phyloP scores from a whole-genome alignment of 2,329 filamentous ascomycete genomes.

The Eurotiales sp. region DNA sequence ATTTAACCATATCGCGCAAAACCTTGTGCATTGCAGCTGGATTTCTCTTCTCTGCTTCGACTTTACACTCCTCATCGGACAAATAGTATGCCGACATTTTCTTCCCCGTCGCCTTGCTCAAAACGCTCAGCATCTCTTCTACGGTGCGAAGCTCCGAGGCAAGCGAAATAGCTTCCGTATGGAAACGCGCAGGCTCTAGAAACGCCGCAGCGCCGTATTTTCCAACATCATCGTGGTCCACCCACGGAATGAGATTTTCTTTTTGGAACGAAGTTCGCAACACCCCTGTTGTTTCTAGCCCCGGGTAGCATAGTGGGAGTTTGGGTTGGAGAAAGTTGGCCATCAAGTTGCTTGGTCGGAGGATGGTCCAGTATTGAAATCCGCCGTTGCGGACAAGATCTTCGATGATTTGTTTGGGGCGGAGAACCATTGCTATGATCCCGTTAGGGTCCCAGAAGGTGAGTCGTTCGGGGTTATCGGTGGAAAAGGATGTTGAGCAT shows the following conservation, averaged over 20 bases:
- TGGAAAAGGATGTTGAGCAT: conserved; percentile 26
- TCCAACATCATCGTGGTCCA: conserved; percentile 49
- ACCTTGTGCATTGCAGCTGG: conserved; percentile 38
- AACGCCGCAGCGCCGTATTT: conserved; percentile 44
- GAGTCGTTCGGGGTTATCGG: conserved; percentile 27
- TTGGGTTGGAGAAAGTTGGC: conserved; percentile 47
- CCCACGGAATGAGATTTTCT: conserved; percentile 39
- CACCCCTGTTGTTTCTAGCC: conserved; percentile 35
- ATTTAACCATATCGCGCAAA: conserved; percentile 33
- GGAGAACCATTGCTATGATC: conserved; percentile 29
- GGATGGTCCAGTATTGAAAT: conserved; percentile 46
- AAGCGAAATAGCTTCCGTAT: conserved; percentile 38
- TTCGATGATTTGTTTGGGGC: conserved; percentile 45
- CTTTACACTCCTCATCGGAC: conserved; percentile 40
- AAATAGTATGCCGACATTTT: conserved; percentile 38
- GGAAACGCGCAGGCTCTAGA: conserved; percentile 40
- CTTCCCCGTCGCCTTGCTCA: conserved; percentile 33
- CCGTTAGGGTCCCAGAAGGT: conserved; percentile 23
- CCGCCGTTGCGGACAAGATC: conserved; percentile 31
- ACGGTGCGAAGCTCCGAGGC: conserved; percentile 40
- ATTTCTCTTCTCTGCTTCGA: conserved; percentile 31
- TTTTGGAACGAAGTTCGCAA: conserved; percentile 35
- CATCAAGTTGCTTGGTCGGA: conserved; percentile 53
- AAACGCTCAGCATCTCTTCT: conserved; percentile 33
- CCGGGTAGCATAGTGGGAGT: conserved; percentile 36